Evolutionary conservation across 768 basidiomycete species (phyloP).

Genomic region (Boletus huronensis): DNA sequence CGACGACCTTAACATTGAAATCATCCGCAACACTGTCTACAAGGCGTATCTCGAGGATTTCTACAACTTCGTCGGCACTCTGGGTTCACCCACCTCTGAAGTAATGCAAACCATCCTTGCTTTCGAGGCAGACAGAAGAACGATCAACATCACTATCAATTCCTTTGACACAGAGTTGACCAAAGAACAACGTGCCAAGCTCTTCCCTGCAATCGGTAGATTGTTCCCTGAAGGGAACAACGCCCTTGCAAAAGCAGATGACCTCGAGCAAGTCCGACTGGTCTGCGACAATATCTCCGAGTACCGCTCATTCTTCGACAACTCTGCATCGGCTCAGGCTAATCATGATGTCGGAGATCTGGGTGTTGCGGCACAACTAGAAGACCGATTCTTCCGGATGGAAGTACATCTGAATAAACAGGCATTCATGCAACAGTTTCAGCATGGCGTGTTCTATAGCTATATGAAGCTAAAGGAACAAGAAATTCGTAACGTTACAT

Average conservation of each 20-base stretch:
- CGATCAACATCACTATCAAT: slow-evolving; percentile 99
- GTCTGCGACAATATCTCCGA: slow-evolving; percentile 87
- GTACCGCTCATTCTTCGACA: slow-evolving; percentile 87
- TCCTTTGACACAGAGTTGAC: slow-evolving; percentile 93
- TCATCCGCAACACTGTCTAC: slow-evolving; percentile 98
- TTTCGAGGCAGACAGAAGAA: slow-evolving; percentile 95
- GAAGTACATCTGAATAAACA: slow-evolving; percentile 95
- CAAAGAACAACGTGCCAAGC: slow-evolving; percentile 91
- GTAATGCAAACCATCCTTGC: slow-evolving; percentile 90
- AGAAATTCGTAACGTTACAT: slow-evolving; percentile 83
- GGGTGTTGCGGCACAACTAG: slow-evolving; percentile 64
- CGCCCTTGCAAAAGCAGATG: slow-evolving; percentile 88
- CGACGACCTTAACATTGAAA: slow-evolving; percentile 99
- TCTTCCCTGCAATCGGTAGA: slow-evolving; percentile 92
- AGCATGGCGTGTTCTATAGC: slow-evolving; percentile 88
- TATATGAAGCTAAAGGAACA: slow-evolving; percentile 92
- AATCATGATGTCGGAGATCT: slow-evolving; percentile 40
- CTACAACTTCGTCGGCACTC: slow-evolving; percentile 71
- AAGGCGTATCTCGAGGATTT: slow-evolving; percentile 99
- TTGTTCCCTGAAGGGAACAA: slow-evolving; percentile 97
- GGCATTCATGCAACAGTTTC: slow-evolving; percentile 95
- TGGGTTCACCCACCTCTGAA: slow-evolving; percentile 84
- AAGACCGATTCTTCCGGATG: slow-evolving; percentile 91
- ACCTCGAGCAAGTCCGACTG: slow-evolving; percentile 86
- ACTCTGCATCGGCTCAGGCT: slow-evolving; percentile 36